A percentile compares a stretch with the other conserved stretches of the same genome.
phyloP scores from a whole-genome alignment of 1,139 yeast species.

The Yamadazyma siamensis region DNA sequence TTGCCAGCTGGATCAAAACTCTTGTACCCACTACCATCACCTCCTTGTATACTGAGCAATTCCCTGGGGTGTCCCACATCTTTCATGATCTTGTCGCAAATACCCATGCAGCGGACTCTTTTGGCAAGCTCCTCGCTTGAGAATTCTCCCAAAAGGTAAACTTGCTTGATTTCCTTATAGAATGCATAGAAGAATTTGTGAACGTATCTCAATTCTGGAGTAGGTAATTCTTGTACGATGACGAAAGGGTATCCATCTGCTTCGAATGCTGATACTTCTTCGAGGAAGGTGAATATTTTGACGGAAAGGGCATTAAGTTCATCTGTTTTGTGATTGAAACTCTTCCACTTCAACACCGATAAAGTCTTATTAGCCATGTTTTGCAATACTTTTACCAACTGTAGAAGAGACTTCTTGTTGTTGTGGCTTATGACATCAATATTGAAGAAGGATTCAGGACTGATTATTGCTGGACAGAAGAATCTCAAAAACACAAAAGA shows the following conservation, averaged over 20 bases:
- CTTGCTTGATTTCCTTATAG: conserved; percentile 51
- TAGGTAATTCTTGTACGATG: conserved; percentile 23
- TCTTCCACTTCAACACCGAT: conserved; percentile 58
- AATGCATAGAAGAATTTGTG: conserved; percentile 67
- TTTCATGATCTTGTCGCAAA: conserved; percentile 28
- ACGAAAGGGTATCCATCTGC: conserved; percentile 27
- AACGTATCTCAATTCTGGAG: conserved; percentile 52
- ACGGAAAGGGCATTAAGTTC: conserved; percentile 44
- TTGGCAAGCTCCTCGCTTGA: conserved; percentile 7
- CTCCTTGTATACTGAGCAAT: conserved; percentile 43
- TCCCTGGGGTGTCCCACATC: conserved; percentile 40
- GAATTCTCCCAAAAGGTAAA: conserved; percentile 21
- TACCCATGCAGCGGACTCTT: conserved; percentile 22
- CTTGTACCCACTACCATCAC: conserved; percentile 26
- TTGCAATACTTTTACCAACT: conserved; percentile 82
- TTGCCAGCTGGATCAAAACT: conserved; percentile 42
- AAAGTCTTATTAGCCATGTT: conserved; percentile 80
- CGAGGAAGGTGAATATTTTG: conserved; percentile 48
- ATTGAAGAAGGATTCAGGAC: conserved; percentile 66
- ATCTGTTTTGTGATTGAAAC: conserved; percentile 37
- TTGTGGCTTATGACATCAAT: conserved; percentile 46
- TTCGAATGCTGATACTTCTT: conserved; percentile 15
- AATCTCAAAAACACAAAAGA: conserved; percentile 83
- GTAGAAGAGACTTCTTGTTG: conserved; percentile 71
- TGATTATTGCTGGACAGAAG: conserved; percentile 87